Evolutionary conservation across 2,329 filamentous ascomycete genomes (phyloP).

Genomic region (Trichoderma harzianum): DNA sequence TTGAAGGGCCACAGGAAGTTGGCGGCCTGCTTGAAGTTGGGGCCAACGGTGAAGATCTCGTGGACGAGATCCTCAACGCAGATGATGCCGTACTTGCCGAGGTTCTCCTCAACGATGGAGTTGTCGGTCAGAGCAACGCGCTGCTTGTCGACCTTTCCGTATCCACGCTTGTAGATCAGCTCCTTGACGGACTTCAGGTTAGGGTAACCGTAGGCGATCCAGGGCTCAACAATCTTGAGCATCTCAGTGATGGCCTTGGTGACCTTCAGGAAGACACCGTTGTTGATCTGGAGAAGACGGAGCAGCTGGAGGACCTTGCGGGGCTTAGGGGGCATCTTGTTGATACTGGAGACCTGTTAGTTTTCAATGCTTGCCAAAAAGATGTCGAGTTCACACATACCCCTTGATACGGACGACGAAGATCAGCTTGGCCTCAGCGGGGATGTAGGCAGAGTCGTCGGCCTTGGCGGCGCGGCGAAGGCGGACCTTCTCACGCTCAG

Average conservation of each 20-base stretch:
- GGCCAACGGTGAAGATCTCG: conserved; percentile 97
- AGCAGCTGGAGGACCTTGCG: conserved; percentile 99
- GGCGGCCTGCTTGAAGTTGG: conserved; percentile 99
- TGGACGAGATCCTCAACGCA: conserved; percentile 99
- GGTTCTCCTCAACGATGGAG: conserved; percentile 91
- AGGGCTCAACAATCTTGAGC: conserved; percentile 98
- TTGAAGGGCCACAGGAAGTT: conserved; percentile 99
- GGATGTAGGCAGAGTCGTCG: conserved; percentile 89
- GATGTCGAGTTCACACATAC: conserved; percentile 44
- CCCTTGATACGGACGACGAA: conserved; percentile 99
- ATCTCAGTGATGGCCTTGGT: conserved; percentile 98
- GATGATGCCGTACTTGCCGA: conserved; percentile 98
- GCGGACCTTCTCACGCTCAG: conserved; percentile 97
- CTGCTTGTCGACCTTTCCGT: conserved; percentile 99
- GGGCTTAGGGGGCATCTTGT: conserved; percentile 99
- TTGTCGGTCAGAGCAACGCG: conserved; percentile 96
- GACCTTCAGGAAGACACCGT: conserved; percentile 94
- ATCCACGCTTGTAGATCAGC: conserved; percentile 99
- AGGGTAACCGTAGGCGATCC: conserved; percentile 98
- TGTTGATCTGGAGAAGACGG: conserved; percentile 99
- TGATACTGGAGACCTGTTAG: conserved; percentile 67
- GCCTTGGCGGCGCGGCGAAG: conserved; percentile 85
- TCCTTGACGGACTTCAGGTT: conserved; percentile 99
- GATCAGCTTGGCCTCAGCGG: conserved; percentile 92
- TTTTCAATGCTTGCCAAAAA: too few species aligned